Evolutionary conservation across 1,139 yeast species (phyloP), one percentile per base, ranked within the genome.

Genomic region (Suhomyces chickasaworum): DNA sequence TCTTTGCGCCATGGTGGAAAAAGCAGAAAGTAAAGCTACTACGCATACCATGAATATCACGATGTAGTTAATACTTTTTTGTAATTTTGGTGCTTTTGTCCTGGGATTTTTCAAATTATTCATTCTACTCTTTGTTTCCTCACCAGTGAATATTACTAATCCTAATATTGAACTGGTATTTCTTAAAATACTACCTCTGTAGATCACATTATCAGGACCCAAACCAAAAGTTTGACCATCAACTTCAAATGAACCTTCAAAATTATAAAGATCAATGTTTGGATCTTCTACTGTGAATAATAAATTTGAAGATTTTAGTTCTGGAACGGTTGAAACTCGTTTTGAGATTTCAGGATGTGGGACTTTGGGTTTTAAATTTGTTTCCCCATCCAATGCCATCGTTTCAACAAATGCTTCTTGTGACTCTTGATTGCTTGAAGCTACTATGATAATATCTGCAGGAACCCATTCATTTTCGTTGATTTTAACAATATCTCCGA

Each of bases 361-460:
- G 20, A 70, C 69, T 56, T 81, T 83, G 5, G 88, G 76, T 64
- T 93, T 93, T 51, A 93, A 72, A 59, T 90, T 91, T 0, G 98
- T 93, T 65, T 93, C 99, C 42, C 99, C 99, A 65, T 93, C 99
- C 40, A 93, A 73, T 0, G 97, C 99, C 93, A 93, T 91, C 0
- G 99, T 93, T 65, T 93, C 99, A 20, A 91, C 83, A 56, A 82
- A 89, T 1, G 95, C 86, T 54, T 85, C 88, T 47, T 85, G 87
- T 48, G 82, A 80, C 31, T 80, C 80, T 41, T 81, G 80, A 10
- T 55, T 54, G 41, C 73, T 70, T 2, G 93, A 80, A 1, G 89
- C 77, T 37, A 95, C 63, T 9, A 93, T 58, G 1, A 93, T 62
- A 8, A 93, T 62, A 67, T 93, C 99, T 0, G 97, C 97, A 0